Base-by-base conservation (phyloP, 371 early-diverging fungal species). In the Mucor sp. region DNA sequence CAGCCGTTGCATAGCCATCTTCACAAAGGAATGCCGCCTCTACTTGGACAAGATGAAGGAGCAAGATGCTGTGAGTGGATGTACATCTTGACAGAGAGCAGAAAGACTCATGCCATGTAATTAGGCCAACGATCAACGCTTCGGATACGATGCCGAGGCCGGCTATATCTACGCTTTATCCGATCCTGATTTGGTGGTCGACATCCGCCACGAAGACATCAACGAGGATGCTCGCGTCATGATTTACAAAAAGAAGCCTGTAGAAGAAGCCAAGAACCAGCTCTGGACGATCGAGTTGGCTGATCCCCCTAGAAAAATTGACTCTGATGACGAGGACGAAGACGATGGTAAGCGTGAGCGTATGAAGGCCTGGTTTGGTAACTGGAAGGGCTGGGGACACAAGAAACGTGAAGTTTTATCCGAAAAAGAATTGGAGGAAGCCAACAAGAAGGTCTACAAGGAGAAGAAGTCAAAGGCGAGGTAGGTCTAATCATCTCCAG, bases 21-120 rank as follows among this genome's bases (percentile, higher is more conserved):
- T 80, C 30, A 80, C 81, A 1, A 67, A 67, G 32, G 81, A 80
- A 59, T 68, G 68, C 55, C 71, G 78, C 23, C 53, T 80, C 2
- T 80, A 76, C 30, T 59, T 80, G 41, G 81, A 80, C 59, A 56
- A 72, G 39, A 80, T 80, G 78, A 80, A 80, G 56, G 78, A 75
- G 27, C 60, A 65, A 28, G 78, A 77, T 14, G 63, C 61, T 35
- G 81, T 80, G 72, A 67, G 72, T 63, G 28, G 35, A 30, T n/a
- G 25, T 12, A 56, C 27, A 53, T 15, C 21, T 4, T 27, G 8
- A 33, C 3, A 14, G 17, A 41, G 5, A 41, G 17, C 14, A 60
- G 43, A 15, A 21, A 60, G 33, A 47, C 32, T 19, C 27, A 48
- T 50, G 30, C 62, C 39, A 47, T 37, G 33, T 63, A 15, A 50